Evolutionary conservation across 1,284 basidiomycete species (phyloP).

Genomic region (Papiliotrema nemorosa): DNA sequence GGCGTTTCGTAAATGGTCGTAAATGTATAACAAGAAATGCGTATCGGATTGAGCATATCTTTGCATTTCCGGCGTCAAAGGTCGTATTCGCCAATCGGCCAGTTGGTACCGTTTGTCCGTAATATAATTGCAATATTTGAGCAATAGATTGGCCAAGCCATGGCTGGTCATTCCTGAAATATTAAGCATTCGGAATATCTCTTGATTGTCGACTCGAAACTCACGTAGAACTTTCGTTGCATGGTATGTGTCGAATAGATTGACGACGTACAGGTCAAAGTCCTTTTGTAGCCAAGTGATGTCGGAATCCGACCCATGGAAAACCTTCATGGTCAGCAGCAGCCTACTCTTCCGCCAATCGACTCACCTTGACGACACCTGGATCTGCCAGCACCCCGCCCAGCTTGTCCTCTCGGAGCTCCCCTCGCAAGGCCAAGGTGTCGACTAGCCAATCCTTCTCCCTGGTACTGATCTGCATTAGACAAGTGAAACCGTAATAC

Average conservation of each 20-base stretch:
- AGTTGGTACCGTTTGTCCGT: constrained; percentile 94
- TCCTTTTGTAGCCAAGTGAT: constrained; percentile 95
- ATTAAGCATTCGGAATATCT: background rate
- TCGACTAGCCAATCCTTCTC: constrained; percentile 86
- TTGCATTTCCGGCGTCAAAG: constrained; percentile 83
- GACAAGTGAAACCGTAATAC: constrained; percentile 81
- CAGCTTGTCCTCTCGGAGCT: constrained; percentile 56
- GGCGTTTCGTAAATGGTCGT: constrained; percentile 85
- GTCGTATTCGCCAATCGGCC: constrained; percentile 94
- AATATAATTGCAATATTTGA: constrained; percentile 84
- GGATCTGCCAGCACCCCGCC: constrained; percentile 75
- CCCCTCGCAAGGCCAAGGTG: constrained; percentile 69
- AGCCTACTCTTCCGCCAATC: background rate
- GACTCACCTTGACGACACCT: constrained; percentile 70
- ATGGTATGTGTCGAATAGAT: constrained; percentile 94
- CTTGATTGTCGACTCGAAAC: too few relatives aligned
- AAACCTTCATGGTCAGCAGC: constrained; percentile 56
- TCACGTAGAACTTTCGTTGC: constrained; percentile 79
- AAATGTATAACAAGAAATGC: constrained; percentile 88
- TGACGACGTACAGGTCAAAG: constrained; percentile 89
- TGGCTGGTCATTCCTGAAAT: constrained; percentile 72
- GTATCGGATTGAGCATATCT: constrained; percentile 93
- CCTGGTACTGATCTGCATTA: constrained; percentile 89
- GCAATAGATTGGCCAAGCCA: constrained; percentile 77
- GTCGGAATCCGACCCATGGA: constrained; percentile 93